Conservation (phyloP, 225 moss, liverwort and hornwort species). For the Marchantia paleacea region DNA sequence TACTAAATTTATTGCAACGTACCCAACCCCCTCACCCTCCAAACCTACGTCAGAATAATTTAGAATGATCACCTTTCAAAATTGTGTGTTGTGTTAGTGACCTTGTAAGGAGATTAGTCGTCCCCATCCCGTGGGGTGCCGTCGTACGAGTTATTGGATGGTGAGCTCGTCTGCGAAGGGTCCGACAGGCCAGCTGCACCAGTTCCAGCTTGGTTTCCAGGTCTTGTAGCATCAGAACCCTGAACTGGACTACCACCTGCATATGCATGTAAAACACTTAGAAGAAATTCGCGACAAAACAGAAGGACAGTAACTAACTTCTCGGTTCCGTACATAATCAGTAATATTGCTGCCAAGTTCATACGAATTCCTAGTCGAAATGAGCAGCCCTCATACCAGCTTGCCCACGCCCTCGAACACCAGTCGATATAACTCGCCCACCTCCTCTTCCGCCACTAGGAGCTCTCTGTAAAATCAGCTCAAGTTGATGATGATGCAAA, state of each 20-base stretch:
- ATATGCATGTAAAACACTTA: background rate
- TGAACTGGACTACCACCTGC: conserved; percentile 26
- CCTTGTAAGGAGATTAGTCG: conserved; percentile 16
- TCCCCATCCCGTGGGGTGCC: conserved; percentile 36
- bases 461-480: conserved; percentile 59
- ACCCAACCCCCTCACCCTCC: background rate
- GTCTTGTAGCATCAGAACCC: conserved; percentile 23
- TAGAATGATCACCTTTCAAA: conserved; percentile 11
- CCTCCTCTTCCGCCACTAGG: conserved; percentile 60
- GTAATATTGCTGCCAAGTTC: background rate
- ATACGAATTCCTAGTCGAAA: background rate
- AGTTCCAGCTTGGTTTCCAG: conserved; percentile 23
- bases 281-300: background rate
- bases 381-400: conserved; percentile 21
- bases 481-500: background rate
- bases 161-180: conserved; percentile 14
- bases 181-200: conserved; percentile 29
- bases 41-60: background rate
- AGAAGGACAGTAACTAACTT: background rate
- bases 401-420: conserved; percentile 72
- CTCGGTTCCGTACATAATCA: too few species aligned
- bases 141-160: conserved; percentile 31
- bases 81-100: conserved; percentile 5
- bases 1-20: background rate
- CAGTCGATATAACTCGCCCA: conserved; percentile 83